These are phyloP conservation scores for Fusarium verticillioides DNA, from an alignment of 2,329 filamentous ascomycete genomes.

Conservation along the genomic window DNA sequence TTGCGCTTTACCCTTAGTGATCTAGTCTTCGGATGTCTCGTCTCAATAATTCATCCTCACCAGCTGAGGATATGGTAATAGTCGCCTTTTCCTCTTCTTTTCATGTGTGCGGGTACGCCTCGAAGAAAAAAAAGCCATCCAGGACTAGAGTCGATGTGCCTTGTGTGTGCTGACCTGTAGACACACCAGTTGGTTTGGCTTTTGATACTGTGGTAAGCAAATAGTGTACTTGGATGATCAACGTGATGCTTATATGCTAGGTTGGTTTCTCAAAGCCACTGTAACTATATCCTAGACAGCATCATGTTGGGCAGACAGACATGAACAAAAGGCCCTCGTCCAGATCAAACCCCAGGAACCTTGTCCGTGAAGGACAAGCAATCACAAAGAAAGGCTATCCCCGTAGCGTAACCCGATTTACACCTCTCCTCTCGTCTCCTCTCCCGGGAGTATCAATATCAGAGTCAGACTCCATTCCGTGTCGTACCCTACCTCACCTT, in stretches of 20 bases:
- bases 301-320: conserved; percentile 25
- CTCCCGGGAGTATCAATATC: conserved; percentile 15
- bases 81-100: conserved; percentile 1
- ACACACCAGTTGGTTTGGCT: not conserved
- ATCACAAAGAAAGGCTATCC: conserved; percentile 8
- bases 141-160: conserved; percentile 8
- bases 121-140: not conserved
- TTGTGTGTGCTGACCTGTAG: not conserved
- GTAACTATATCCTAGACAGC: conserved; percentile 5
- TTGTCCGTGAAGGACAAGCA: conserved; percentile 18
- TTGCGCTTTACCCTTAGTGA: conserved; percentile 15
- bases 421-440: not conserved
- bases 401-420: conserved; percentile 12
- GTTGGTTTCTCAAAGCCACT: not conserved
- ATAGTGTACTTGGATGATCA: not conserved
- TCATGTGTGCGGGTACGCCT: conserved; percentile 3
- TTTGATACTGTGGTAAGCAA: not conserved
- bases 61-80: conserved; percentile 18
- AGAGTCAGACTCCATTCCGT: conserved; percentile 3
- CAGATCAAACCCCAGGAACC: conserved; percentile 7
- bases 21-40: conserved; percentile 17
- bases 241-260: not conserved
- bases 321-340: conserved; percentile 12
- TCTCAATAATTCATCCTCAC: conserved; percentile 17
- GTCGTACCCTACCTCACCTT: not conserved